Percentiles rank a stretch among this genome's conserved stretches.
Evolutionary conservation across 1,284 basidiomycete genomes (phyloP).

Genomic region (Peniophora sp.): DNA sequence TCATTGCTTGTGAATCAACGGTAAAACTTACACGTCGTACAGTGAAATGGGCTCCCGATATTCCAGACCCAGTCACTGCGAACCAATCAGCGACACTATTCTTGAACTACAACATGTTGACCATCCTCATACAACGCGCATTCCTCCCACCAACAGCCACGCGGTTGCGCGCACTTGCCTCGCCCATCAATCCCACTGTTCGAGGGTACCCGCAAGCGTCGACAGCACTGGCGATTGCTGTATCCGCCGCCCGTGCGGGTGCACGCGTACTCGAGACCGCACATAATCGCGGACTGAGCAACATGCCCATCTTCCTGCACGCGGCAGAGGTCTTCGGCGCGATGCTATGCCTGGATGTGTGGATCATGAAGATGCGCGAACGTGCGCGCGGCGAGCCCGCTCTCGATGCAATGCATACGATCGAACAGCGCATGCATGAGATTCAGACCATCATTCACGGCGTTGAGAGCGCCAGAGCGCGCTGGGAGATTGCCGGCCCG

Average conservation of each 20-base stretch:
- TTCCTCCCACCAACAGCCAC: constrained; percentile 47
- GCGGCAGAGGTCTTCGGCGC: constrained; percentile 16
- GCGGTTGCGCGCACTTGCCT: constrained; percentile 14
- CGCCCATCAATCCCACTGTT: constrained; percentile 14
- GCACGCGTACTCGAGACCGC: constrained; percentile 48
- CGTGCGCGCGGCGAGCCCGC: constrained; percentile 5
- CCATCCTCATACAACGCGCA: constrained; percentile 70
- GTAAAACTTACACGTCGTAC: constrained; percentile 2
- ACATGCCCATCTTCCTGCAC: constrained; percentile 19
- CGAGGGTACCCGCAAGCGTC: constrained; percentile 22
- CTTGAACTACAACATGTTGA: constrained; percentile 60
- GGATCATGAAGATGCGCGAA: constrained; percentile 20
- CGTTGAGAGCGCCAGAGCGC: constrained; percentile 17
- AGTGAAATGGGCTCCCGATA: constrained; percentile 67
- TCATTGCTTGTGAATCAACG: not conserved
- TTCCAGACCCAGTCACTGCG: constrained; percentile 45
- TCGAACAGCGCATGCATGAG: constrained; percentile 15
- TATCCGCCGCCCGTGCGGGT: constrained; percentile 56
- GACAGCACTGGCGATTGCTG: constrained; percentile 57
- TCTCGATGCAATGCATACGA: constrained; percentile 10
- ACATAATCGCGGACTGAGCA: constrained; percentile 27
- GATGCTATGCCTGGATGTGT: constrained; percentile 20
- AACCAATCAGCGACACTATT: constrained; percentile 65
- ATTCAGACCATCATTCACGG: constrained; percentile 16
- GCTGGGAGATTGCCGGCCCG: constrained; percentile 21